A percentile compares a stretch with the other conserved stretches of the same genome.
Evolutionary conservation across 495 filamentous ascomycete species (phyloP).

Genomic region (Penicillium longicatenatum): DNA sequence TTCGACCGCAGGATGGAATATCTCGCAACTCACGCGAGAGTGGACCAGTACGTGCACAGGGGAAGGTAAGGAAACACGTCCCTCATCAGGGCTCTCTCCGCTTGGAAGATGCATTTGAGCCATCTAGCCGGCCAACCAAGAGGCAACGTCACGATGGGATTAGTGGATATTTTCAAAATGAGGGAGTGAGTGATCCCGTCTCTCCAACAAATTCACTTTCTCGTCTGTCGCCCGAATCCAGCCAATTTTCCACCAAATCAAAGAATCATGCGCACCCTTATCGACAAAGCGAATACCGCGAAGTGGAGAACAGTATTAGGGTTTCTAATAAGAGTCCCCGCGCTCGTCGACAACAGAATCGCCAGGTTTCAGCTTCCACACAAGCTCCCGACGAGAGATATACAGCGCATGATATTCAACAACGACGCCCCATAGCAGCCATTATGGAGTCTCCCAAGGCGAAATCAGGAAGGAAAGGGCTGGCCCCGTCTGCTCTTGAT

Average conservation of each 20-base stretch:
- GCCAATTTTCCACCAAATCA: slow-evolving; percentile 15
- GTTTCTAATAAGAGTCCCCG: slow-evolving; percentile 1
- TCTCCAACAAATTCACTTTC: slow-evolving; percentile 8
- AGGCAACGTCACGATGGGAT: slow-evolving; percentile 30
- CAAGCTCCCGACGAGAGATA: slow-evolving; percentile 26
- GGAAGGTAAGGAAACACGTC: slow-evolving; percentile 13
- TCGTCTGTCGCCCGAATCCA: slow-evolving; percentile 26
- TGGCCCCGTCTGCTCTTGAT: slow-evolving; percentile 2
- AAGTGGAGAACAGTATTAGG: slow-evolving; percentile 21
- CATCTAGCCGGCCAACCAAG: slow-evolving; percentile 31
- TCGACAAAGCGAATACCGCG: slow-evolving; percentile 23
- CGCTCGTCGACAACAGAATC: slow-evolving; percentile 2
- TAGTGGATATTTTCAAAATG: slow-evolving; percentile 6
- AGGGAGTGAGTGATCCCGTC: slow-evolving; percentile 14
- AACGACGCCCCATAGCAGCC: slow-evolving; percentile 26
- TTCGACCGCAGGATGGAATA: slow-evolving; percentile 35
- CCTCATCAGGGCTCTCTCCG: background rate
- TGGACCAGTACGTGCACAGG: slow-evolving; percentile 40
- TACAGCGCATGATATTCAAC: slow-evolving; percentile 28
- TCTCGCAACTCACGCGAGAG: slow-evolving; percentile 35
- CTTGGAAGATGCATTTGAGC: slow-evolving; percentile 14
- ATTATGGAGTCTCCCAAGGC: background rate
- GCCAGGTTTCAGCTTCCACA: background rate
- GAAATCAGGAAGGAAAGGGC: background rate
- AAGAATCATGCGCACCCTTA: slow-evolving; percentile 11